A percentile compares a stretch with the other conserved stretches of the same genome.
phyloP scores from a whole-genome alignment of 2,329 filamentous ascomycete species.

The Penicillium sp. region DNA sequence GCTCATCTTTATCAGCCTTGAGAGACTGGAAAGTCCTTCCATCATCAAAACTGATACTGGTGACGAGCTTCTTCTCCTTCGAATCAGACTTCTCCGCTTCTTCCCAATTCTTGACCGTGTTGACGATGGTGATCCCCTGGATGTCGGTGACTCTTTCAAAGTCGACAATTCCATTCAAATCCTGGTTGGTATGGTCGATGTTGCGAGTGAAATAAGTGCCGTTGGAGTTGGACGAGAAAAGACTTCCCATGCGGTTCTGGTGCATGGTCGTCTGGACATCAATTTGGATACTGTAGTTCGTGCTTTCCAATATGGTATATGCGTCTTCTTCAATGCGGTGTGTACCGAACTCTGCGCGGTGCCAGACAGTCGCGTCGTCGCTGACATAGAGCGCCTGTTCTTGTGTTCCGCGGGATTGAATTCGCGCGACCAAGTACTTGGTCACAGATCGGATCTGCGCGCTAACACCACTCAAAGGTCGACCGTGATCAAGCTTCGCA shows the following conservation, averaged over 20 bases:
- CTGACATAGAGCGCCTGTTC: slow-evolving; percentile 93
- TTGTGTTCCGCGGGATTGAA: slow-evolving; percentile 74
- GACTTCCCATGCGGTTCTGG: slow-evolving; percentile 73
- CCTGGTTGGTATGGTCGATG: slow-evolving; percentile 87
- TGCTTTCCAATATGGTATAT: slow-evolving; percentile 93
- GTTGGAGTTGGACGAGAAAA: slow-evolving; percentile 97
- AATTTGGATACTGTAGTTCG: slow-evolving; percentile 96
- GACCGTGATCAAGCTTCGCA: slow-evolving; percentile 71
- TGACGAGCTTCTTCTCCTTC: slow-evolving; percentile 67
- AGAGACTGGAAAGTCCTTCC: slow-evolving; percentile 80
- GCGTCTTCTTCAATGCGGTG: slow-evolving; percentile 82
- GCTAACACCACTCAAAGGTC: slow-evolving; percentile 71
- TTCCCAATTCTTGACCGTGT: slow-evolving; percentile 82
- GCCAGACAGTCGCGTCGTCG: slow-evolving; percentile 81
- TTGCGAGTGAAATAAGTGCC: slow-evolving; percentile 95
- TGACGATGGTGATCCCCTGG: slow-evolving; percentile 89
- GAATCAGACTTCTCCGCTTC: slow-evolving; percentile 61
- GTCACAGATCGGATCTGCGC: slow-evolving; percentile 82
- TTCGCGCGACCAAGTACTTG: slow-evolving; percentile 81
- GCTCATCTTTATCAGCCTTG: slow-evolving; percentile 63
- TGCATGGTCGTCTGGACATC: slow-evolving; percentile 74
- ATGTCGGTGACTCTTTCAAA: slow-evolving; percentile 93
- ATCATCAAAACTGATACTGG: slow-evolving; percentile 92
- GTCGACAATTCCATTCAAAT: slow-evolving; percentile 74
- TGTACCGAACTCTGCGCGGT: slow-evolving; percentile 84